phyloP scores from a whole-genome alignment of 805 yeast species.

The Huiozyma naganishii region DNA sequence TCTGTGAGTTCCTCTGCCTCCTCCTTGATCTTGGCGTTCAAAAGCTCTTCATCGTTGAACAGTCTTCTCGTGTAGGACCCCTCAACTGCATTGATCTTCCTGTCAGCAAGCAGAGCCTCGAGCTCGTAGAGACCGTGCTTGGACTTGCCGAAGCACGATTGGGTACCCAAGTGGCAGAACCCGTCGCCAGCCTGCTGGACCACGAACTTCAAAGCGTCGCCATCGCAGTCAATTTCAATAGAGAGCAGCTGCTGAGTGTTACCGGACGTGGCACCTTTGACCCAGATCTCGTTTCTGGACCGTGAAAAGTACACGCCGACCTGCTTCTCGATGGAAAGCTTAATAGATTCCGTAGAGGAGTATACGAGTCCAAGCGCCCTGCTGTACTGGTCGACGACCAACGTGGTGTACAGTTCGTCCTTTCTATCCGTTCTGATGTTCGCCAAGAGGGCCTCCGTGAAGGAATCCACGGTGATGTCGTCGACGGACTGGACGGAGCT shows the following conservation, averaged over 20 bases:
- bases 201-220: conserved; percentile 77
- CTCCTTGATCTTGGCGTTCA: conserved; percentile 83
- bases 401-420: conserved; percentile 77
- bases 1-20: conserved; percentile 94
- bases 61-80: conserved; percentile 92
- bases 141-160: conserved; percentile 72
- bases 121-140: conserved; percentile 48
- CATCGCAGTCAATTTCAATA: conserved; percentile 79
- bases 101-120: conserved; percentile 52
- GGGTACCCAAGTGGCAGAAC: conserved; percentile 76
- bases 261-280: conserved; percentile 93
- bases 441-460: conserved; percentile 30
- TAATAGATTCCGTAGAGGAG: conserved; percentile 73
- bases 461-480: conserved; percentile 9
- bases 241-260: conserved; percentile 71
- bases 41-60: conserved; percentile 63
- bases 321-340: conserved; percentile 67
- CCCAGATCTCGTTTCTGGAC: conserved; percentile 81
- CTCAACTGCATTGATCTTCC: conserved; percentile 60
- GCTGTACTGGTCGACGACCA: conserved; percentile 60
- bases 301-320: conserved; percentile 94
- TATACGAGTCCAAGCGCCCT: conserved; percentile 83
- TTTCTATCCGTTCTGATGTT: conserved; percentile 67
- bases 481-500: conserved; percentile 4
- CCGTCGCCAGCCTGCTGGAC: conserved; percentile 82